Percentiles rank a stretch among this genome's conserved stretches.
Evolutionary conservation across 2,329 filamentous ascomycete species (phyloP).

Genomic region (Trematosphaeria pertusa): DNA sequence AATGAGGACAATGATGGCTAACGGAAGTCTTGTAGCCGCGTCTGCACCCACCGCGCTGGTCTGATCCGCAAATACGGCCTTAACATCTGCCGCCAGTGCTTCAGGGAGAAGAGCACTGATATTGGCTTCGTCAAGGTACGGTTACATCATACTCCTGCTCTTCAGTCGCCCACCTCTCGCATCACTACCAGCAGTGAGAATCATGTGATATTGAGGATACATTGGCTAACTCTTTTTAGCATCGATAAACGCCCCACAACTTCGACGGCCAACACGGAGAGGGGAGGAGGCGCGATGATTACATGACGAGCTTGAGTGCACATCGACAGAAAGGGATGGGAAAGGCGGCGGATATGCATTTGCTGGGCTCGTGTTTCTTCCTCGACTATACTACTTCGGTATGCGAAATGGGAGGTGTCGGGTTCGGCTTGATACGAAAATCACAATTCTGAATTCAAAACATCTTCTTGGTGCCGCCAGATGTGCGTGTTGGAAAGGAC

Average conservation of each 20-base stretch:
- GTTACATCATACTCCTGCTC: constrained; percentile 3
- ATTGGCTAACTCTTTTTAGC: constrained; percentile 28
- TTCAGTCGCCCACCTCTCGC: not conserved
- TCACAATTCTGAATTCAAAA: constrained; percentile 21
- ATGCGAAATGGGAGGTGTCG: constrained; percentile 16
- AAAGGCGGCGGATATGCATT: constrained; percentile 10
- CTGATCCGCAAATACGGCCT: constrained; percentile 99
- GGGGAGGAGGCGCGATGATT: constrained; percentile 34
- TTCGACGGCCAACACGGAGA: constrained; percentile 33
- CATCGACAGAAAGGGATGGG: constrained; percentile 7
- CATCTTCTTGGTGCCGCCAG: not conserved
- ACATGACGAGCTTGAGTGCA: constrained; percentile 26
- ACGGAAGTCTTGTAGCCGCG: constrained; percentile 63
- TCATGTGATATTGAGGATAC: not conserved
- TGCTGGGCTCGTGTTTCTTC: constrained; percentile 19
- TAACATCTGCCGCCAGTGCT: constrained; percentile 78
- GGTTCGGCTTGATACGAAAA: constrained; percentile 22
- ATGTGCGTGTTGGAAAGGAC: too few relatives aligned
- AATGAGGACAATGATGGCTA: constrained; percentile 30
- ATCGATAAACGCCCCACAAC: constrained; percentile 42
- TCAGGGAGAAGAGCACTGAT: constrained; percentile 71
- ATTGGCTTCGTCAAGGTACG: constrained; percentile 74
- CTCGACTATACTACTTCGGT: constrained; percentile 14
- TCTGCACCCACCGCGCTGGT: constrained; percentile 96
- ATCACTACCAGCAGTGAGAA: not conserved